These are phyloP conservation scores for Arthrobotrys musiformis DNA, from an alignment of 2,329 filamentous ascomycete species.

Conservation along the genomic window DNA sequence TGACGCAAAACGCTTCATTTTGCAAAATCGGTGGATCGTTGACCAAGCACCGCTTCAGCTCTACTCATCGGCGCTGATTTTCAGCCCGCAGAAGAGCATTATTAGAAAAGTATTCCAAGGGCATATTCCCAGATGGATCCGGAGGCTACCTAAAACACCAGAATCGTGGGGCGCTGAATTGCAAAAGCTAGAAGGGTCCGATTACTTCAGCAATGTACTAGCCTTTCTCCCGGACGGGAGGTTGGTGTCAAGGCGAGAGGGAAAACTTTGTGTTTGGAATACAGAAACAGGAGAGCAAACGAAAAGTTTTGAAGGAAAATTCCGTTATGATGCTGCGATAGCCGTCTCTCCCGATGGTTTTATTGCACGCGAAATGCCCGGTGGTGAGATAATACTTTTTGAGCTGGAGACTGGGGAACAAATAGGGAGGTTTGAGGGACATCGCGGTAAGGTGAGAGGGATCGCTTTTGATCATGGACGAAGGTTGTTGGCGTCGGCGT, in stretches of 20 bases:
- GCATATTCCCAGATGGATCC: neutral
- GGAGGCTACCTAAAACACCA: neutral
- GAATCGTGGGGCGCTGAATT: neutral
- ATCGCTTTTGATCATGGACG: slow-evolving; percentile 8
- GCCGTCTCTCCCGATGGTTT: neutral
- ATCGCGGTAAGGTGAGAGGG: neutral
- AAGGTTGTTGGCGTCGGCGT: neutral
- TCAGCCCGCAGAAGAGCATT: neutral
- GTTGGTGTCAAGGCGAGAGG: neutral
- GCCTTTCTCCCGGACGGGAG: neutral
- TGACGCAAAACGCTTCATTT: neutral
- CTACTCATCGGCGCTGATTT: slow-evolving; percentile 7
- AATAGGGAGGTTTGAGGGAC: neutral
- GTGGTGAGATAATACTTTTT: neutral
- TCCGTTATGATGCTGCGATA: no score
- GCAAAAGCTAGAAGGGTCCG: neutral
- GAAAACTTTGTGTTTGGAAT: neutral
- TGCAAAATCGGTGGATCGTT: neutral
- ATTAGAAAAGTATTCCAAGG: neutral
- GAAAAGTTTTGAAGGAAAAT: neutral
- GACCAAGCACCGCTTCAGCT: slow-evolving; percentile 12
- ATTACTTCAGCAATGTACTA: neutral
- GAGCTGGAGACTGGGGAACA: neutral
- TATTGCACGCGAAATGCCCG: neutral
- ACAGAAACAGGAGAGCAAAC: neutral